phyloP scores from a whole-genome alignment of 805 yeast species.

The Pichia paraexigua region DNA sequence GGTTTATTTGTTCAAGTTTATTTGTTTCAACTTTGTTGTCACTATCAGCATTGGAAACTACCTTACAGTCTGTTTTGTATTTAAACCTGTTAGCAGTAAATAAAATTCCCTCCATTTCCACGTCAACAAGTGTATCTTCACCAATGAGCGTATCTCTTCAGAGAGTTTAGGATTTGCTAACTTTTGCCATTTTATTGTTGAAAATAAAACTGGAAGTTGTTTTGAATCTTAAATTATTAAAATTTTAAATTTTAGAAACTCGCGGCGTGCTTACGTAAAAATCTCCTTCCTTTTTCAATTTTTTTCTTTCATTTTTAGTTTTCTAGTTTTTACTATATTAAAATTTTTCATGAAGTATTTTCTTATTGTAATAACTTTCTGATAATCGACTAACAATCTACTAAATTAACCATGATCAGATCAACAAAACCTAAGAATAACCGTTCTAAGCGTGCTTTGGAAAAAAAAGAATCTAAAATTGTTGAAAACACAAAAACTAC shows the following conservation, averaged over 20 bases:
- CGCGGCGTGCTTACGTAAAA: not conserved
- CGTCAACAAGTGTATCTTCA: not conserved
- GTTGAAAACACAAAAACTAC: constrained; percentile 88
- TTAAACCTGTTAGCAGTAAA: constrained; percentile 8
- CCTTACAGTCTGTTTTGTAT: too few relatives aligned
- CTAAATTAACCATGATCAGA: constrained; percentile 29
- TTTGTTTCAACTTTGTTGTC: not conserved
- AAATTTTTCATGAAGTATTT: not conserved
- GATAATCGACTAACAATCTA: not conserved
- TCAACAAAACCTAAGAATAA: constrained; percentile 84
- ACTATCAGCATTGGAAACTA: not conserved
- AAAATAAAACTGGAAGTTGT: not conserved
- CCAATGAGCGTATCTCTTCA: not conserved
- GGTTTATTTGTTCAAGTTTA: not conserved
- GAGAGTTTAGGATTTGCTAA: not conserved
- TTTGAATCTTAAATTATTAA: not conserved
- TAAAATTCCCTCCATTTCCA: not conserved
- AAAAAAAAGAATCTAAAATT: constrained; percentile 78
- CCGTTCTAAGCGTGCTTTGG: constrained; percentile 90
- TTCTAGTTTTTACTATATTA: not conserved
- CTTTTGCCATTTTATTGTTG: not conserved
- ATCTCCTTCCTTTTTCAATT: not conserved
- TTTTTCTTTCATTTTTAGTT: too few relatives aligned
- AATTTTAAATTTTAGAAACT: not conserved
- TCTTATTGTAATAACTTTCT: not conserved